Evolutionary conservation across 306 rosid genomes (phyloP).

Genomic region (Morella rubra): DNA sequence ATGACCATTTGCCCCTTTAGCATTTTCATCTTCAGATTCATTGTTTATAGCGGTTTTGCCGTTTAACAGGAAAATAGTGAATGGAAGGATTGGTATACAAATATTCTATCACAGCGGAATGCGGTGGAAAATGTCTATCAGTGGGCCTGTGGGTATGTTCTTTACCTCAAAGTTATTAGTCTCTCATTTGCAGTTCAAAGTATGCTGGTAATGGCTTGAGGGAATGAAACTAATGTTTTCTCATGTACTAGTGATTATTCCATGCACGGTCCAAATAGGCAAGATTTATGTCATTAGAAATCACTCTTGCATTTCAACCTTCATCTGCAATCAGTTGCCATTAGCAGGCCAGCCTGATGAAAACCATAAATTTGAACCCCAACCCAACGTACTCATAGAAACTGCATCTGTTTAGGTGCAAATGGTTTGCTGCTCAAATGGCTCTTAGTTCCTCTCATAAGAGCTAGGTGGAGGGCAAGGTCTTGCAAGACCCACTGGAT

Average conservation of each 20-base stretch:
- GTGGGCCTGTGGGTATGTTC: conserved; percentile 98
- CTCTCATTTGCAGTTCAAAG: not conserved
- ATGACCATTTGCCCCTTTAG: not conserved
- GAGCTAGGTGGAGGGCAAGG: not conserved
- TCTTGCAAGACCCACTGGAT: not conserved
- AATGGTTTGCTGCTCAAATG: too few relatives aligned
- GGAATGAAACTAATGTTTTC: not conserved
- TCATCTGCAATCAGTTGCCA: not conserved
- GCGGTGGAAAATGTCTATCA: conserved; percentile 83
- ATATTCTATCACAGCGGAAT: conserved; percentile 66
- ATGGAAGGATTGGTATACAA: conserved; percentile 78
- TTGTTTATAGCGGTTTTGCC: conserved; percentile 3
- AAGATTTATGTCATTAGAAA: not conserved
- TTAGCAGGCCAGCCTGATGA: not conserved
- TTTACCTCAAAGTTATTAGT: conserved; percentile 16
- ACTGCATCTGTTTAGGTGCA: too few relatives aligned
- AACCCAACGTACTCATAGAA: not conserved
- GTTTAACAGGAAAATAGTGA: conserved; percentile 68
- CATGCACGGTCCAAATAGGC: not conserved
- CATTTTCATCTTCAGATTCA: conserved; percentile 14
- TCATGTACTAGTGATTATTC: not conserved
- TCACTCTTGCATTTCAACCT: not conserved
- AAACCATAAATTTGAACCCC: not conserved
- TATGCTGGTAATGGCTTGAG: not conserved
- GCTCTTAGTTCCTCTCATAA: not conserved